A percentile compares a stretch with the other conserved stretches of the same genome.
phyloP scores from a whole-genome alignment of 2,329 filamentous ascomycete species.

The Clarireedia monteithiana region DNA sequence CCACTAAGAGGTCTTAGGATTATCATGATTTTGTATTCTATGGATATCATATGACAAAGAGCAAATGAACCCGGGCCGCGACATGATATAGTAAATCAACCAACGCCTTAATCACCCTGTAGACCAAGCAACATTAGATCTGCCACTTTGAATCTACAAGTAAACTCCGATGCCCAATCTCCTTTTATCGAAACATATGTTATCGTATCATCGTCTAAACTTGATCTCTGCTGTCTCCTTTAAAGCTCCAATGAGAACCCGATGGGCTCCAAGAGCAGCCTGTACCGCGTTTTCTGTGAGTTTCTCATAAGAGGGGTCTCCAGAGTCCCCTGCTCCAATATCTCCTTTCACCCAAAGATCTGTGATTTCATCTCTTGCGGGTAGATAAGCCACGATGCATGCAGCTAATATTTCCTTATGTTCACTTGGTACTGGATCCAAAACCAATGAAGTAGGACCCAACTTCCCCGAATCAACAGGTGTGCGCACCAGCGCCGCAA shows the following conservation, averaged over 20 bases:
- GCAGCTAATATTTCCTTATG: slow-evolving; percentile 71
- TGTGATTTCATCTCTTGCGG: slow-evolving; percentile 81
- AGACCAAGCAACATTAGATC: background rate
- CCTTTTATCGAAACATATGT: background rate
- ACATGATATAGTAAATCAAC: background rate
- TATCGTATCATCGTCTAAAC: slow-evolving; percentile 17
- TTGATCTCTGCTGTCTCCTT: slow-evolving; percentile 44
- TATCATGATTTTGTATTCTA: background rate
- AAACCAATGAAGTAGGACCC: slow-evolving; percentile 43
- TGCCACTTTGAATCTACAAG: background rate
- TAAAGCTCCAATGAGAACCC: slow-evolving; percentile 53
- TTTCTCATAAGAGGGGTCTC: slow-evolving; percentile 38
- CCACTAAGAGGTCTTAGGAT: background rate
- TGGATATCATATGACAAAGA: background rate
- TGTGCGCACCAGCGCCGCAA: slow-evolving; percentile 65
- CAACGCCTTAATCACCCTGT: slow-evolving; percentile 4
- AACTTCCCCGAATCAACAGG: slow-evolving; percentile 29
- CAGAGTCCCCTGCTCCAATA: slow-evolving; percentile 30
- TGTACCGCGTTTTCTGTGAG: slow-evolving; percentile 57
- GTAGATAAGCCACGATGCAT: slow-evolving; percentile 85
- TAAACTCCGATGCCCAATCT: slow-evolving; percentile 1
- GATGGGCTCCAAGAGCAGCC: slow-evolving; percentile 50
- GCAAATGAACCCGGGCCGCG: background rate
- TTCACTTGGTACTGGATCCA: slow-evolving; percentile 79
- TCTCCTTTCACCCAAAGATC: slow-evolving; percentile 90